These are phyloP conservation scores for Verbascum thapsus DNA, from an alignment of 257 asterid genomes.

Conservation along the genomic window DNA sequence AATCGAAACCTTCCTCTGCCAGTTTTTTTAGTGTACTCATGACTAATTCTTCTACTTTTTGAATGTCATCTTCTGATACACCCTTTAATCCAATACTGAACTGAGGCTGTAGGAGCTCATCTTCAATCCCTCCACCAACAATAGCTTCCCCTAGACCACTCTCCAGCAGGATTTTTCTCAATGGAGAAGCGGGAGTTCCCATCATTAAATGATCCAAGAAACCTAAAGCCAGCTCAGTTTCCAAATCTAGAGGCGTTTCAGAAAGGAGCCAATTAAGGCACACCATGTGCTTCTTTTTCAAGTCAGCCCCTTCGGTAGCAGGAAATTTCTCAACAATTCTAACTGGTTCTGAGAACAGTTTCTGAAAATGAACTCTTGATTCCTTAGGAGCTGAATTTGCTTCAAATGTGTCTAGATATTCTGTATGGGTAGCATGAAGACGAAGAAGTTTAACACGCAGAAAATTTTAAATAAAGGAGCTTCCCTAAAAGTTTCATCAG, in stretches of 20 bases:
- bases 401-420: constrained; percentile 85
- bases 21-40: constrained; percentile 60
- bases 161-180: constrained; percentile 91
- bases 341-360: constrained; percentile 74
- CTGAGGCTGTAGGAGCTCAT: constrained; percentile 98
- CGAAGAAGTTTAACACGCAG: constrained; percentile 26
- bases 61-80: constrained; percentile 79
- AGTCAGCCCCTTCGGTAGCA: constrained; percentile 82
- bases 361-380: constrained; percentile 72
- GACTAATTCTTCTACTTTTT: constrained; percentile 72
- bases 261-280: constrained; percentile 96
- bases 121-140: constrained; percentile 97
- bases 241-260: constrained; percentile 85
- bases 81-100: constrained; percentile 96
- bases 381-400: constrained; percentile 85
- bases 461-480: constrained; percentile 21
- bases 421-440: constrained; percentile 46
- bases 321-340: constrained; percentile 90
- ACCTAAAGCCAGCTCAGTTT: constrained; percentile 89
- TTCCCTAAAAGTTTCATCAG: not conserved
- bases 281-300: constrained; percentile 94
- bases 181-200: constrained; percentile 99
- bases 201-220: constrained; percentile 85
- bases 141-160: constrained; percentile 96
- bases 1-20: constrained; percentile 86